phyloP scores from a whole-genome alignment of 805 yeast genomes.

The Yamadazyma endophytica region DNA sequence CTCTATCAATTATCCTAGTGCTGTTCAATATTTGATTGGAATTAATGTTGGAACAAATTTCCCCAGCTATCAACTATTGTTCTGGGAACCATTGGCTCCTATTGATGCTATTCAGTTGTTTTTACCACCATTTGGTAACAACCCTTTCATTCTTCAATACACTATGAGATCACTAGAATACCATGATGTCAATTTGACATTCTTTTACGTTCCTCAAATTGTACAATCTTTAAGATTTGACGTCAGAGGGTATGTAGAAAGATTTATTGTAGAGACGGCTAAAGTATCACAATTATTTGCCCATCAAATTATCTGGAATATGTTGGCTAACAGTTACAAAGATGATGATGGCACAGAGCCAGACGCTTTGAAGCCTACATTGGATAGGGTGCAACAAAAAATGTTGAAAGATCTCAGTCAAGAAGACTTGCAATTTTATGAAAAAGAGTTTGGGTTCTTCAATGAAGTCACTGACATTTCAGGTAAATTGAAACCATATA shows the following conservation, averaged over 20 bases:
- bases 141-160: conserved; percentile 74
- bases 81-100: conserved; percentile 78
- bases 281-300: conserved; percentile 87
- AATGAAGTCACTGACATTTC: conserved; percentile 89
- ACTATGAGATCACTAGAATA: conserved; percentile 86
- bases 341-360: conserved; percentile 84
- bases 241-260: conserved; percentile 75
- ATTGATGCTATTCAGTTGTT: conserved; percentile 81
- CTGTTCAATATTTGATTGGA: conserved; percentile 51
- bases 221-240: conserved; percentile 90
- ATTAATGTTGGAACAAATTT: conserved; percentile 31
- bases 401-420: conserved; percentile 61
- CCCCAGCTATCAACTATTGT: conserved; percentile 44
- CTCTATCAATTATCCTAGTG: conserved; percentile 53
- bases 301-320: conserved; percentile 97
- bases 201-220: conserved; percentile 97
- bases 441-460: conserved; percentile 84
- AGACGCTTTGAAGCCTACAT: conserved; percentile 75
- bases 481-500: conserved; percentile 91
- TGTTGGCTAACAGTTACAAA: conserved; percentile 86
- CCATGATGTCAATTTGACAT: conserved; percentile 82
- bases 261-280: conserved; percentile 88
- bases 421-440: conserved; percentile 63
- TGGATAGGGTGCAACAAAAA: conserved; percentile 65
- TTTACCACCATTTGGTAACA: conserved; percentile 63